Evolutionary conservation across 345 rosid species (phyloP), one percentile per base, ranked within the genome.

Genomic region (Salix brachista): DNA sequence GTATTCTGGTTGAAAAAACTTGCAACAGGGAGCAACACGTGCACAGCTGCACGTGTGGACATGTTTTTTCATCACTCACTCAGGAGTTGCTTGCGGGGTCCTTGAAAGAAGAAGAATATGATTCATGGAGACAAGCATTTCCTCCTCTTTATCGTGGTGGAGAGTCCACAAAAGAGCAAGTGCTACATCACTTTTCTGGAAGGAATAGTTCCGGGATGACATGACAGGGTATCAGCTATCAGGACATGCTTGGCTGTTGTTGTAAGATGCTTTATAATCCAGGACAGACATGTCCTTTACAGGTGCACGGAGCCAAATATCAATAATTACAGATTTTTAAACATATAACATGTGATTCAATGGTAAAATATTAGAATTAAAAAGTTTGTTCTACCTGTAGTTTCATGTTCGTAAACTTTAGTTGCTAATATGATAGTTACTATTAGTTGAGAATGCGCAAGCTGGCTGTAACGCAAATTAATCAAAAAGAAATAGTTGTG

Each of bases 41-140:
- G 68, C 54, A 54, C 56, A 70, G 41, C 54, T 18, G 39, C 81
- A 75, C n/a, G 71, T 65, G 69, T 58, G 73, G 52, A 12, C 52
- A 46, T 6, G 50, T 67, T 65, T 65, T 77, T 28, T 65, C 65
- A 76, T 76, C 70, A 12, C 83, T 79, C 72, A 50, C 83, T 79
- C 72, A 58, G 67, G 78, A 84, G 89, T 87, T 91, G 85, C 42
- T 68, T 78, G 84, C 41, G 87, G 87, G 90, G 87, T 82, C 88
- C 87, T 75, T 39, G 1, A 4, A 37, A 46, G 52, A 46, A 16
- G 74, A 70, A 81, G 93, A 87, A 88, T 91, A 79, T 74, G 91
- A 87, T 91, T 86, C 91, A 85, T 39, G 66, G 50, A 66, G 52
- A 65, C 52, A 67, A 71, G 37, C 67, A 8, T 76, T 77, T 73